Conservation (phyloP, 768 basidiomycete genomes). For the Hygrophorus russula region DNA sequence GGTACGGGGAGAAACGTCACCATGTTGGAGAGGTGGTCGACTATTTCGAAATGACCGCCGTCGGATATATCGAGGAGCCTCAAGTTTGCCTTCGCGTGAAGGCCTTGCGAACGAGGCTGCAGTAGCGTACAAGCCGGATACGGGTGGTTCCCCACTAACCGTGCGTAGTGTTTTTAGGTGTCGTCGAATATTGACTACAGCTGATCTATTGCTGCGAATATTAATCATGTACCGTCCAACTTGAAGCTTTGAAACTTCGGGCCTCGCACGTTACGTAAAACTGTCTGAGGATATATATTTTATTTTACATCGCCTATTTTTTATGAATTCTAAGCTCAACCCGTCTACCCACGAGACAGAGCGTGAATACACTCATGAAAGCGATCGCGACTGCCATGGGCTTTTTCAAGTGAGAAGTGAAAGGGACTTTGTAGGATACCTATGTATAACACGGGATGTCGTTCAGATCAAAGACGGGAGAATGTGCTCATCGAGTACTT, state of each 20-base stretch:
- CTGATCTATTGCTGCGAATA: no score
- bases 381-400: slow-evolving; percentile 68
- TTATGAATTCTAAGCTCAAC: slow-evolving; percentile 36
- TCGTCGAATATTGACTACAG: no score
- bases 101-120: no score
- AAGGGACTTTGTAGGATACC: slow-evolving; percentile 82
- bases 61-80: slow-evolving; percentile 20
- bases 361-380: slow-evolving; percentile 53
- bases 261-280: background rate
- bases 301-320: slow-evolving; percentile 7
- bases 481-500: slow-evolving; percentile 1
- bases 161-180: no score
- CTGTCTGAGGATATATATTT: background rate
- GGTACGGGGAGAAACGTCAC: no score
- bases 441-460: slow-evolving; percentile 18
- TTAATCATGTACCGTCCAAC: no score
- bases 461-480: slow-evolving; percentile 1
- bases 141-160: no score
- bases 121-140: no score
- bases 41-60: slow-evolving; percentile 12
- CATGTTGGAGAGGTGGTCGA: background rate
- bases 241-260: no score
- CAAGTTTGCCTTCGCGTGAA: slow-evolving; percentile 1
- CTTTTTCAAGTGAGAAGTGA: slow-evolving; percentile 78
- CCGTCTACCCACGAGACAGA: slow-evolving; percentile 31